Conservation (phyloP, 2,329 filamentous ascomycete species). For the Pyrenophora tritici-repentis region DNA sequence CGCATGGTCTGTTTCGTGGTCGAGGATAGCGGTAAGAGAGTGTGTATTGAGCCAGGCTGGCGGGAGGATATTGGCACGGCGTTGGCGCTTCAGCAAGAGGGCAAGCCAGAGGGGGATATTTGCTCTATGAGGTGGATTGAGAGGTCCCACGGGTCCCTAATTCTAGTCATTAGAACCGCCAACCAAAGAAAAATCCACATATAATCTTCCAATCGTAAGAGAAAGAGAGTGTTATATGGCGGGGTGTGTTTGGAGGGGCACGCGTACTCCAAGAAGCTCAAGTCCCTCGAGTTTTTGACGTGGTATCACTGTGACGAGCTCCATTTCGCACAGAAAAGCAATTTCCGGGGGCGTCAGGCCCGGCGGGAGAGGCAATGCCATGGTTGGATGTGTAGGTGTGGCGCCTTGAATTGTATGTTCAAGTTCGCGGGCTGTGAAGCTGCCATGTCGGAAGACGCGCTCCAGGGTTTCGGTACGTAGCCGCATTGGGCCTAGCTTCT, state of each 20-base stretch:
- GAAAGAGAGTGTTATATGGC: conserved; percentile 18
- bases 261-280: conserved; percentile 79
- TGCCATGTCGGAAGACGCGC: conserved; percentile 7
- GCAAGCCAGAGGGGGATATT: conserved; percentile 92
- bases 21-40: conserved; percentile 76
- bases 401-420: conserved; percentile 15
- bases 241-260: conserved; percentile 39
- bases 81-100: conserved; percentile 90
- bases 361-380: conserved; percentile 66
- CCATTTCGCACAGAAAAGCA: conserved; percentile 96
- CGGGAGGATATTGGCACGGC: conserved; percentile 87
- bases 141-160: conserved; percentile 75
- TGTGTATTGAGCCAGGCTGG: conserved; percentile 84
- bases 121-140: conserved; percentile 80
- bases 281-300: conserved; percentile 88
- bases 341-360: conserved; percentile 85
- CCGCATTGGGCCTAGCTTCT: conserved; percentile 27
- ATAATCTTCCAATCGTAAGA: too few species aligned
- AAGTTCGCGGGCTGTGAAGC: conserved; percentile 2
- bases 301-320: conserved; percentile 89
- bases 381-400: conserved; percentile 42
- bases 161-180: conserved; percentile 17
- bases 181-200: too few species aligned
- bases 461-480: conserved; percentile 14
- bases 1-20: conserved; percentile 76